Evolutionary conservation across 2,329 filamentous ascomycete genomes (phyloP).

Genomic region (Plectosphaerella cucumerina): DNA sequence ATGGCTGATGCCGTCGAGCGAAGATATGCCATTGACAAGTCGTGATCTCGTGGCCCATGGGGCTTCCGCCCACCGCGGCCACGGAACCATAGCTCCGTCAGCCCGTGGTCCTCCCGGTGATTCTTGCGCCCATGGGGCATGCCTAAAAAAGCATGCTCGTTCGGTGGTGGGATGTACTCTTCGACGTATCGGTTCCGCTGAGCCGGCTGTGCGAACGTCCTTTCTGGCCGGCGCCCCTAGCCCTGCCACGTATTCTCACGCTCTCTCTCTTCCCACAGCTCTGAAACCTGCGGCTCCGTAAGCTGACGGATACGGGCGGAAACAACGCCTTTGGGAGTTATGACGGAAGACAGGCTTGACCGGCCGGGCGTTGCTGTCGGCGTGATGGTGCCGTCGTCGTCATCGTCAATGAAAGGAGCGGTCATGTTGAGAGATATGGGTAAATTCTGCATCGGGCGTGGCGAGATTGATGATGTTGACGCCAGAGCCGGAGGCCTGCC

Average conservation of each 20-base stretch:
- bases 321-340: constrained; percentile 26
- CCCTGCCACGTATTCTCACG: constrained; percentile 18
- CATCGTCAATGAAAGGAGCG: constrained; percentile 9
- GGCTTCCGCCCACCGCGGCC: background rate
- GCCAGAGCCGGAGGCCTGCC: background rate
- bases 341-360: constrained; percentile 7
- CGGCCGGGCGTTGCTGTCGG: constrained; percentile 2
- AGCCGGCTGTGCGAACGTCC: constrained; percentile 12
- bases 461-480: background rate
- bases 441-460: constrained; percentile 1
- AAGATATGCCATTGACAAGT: constrained; percentile 1
- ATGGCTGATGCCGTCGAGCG: constrained; percentile 7
- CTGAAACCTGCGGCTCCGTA: constrained; percentile 4
- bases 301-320: constrained; percentile 26
- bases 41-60: background rate
- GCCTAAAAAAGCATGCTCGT: constrained; percentile 10
- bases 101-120: constrained; percentile 3
- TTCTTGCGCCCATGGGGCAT: background rate
- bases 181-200: constrained; percentile 9
- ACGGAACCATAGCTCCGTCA: constrained; percentile 1
- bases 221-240: constrained; percentile 8
- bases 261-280: constrained; percentile 13
- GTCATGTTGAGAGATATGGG: constrained; percentile 15
- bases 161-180: constrained; percentile 5
- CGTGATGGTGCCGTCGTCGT: constrained; percentile 4